These are phyloP conservation scores for Gymnopus androsaceus DNA, from an alignment of 1,284 basidiomycete genomes.

Conservation along the genomic window DNA sequence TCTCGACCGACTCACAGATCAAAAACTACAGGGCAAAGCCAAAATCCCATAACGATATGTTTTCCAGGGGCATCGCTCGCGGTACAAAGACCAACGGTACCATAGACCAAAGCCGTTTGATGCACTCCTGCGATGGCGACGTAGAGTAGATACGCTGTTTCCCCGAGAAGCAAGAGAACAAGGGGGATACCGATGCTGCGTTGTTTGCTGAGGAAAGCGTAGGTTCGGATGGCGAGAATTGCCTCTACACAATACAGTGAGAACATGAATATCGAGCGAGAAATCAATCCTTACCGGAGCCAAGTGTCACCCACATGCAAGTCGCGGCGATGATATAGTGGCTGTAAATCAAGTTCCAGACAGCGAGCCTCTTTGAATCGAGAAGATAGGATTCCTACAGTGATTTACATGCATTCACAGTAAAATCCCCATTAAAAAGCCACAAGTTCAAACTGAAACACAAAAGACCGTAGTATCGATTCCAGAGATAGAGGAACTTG, in stretches of 20 bases:
- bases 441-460: slow-evolving; percentile 16
- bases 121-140: slow-evolving; percentile 12
- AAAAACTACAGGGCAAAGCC: slow-evolving; percentile 16
- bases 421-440: slow-evolving; percentile 17
- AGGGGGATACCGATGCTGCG: slow-evolving; percentile 1
- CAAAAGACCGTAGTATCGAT: slow-evolving; percentile 16
- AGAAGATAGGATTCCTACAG: slow-evolving; percentile 3
- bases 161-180: slow-evolving; percentile 8
- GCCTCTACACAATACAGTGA: slow-evolving; percentile 2
- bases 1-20: too few species aligned
- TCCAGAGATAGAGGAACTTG: slow-evolving; percentile 18
- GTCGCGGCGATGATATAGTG: slow-evolving; percentile 17
- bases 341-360: too few species aligned
- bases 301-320: slow-evolving; percentile 16
- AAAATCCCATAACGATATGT: slow-evolving; percentile 17
- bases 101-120: slow-evolving; percentile 10
- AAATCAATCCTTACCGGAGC: slow-evolving; percentile 12
- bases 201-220: slow-evolving; percentile 14
- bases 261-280: too few species aligned
- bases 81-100: slow-evolving; percentile 14
- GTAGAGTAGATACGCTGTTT: slow-evolving; percentile 15
- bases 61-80: slow-evolving; percentile 14
- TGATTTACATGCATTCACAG: slow-evolving; percentile 11
- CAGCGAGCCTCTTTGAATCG: background rate
- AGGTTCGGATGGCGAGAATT: slow-evolving; percentile 17